Base-by-base conservation (phyloP, 495 filamentous ascomycete genomes). In the Paragyromitra xinjiangensis region DNA sequence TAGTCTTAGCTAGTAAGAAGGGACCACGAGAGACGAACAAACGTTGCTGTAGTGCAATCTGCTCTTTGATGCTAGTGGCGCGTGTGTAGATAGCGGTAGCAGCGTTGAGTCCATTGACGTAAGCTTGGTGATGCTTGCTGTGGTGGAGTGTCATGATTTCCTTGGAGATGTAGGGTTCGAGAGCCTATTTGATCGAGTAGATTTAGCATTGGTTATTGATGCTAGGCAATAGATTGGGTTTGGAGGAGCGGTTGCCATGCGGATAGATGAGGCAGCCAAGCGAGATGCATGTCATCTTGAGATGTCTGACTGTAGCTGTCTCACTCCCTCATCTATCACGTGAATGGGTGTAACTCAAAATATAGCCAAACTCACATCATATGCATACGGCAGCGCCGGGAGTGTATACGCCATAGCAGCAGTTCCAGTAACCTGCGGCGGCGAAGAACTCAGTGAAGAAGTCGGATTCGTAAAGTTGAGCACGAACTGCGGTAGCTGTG, bases 101-200 rank as follows among this genome's bases (percentile, higher is more conserved):
- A 50, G 85, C 85, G 85, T 94, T 94, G 83, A 90, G 88, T 53
- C 88, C 88, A 82, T 86, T 92, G 67, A 94, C 91, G 84, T 94
- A 93, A 63, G 91, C 90, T 81, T 92, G 85, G 85, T 93, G 92
- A 85, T 93, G 92, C 80, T 90, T 91, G 80, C 85, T 86, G 87
- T 94, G 90, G 85, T 94, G 92, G 6, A 94, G 88, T 86, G 97
- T 93, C 95, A 99, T 98, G 87, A 99, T 99, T 87, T 94, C 90
- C 86, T 91, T 93, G 53, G 92, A 94, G 86, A 99, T 96, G 84
- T 93, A 86, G 79, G 96, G 95, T 84, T 99, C 95, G 82, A 99
- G 92, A 19, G 94, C 95, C 82, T 81, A 22, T 22, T 22, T 0
- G 6, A 16, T 5, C 22, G 51, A 45, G 9, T 8, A 48, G 22